Evolutionary conservation across 345 rosid genomes (phyloP).

Genomic region (Syzygium grande): DNA sequence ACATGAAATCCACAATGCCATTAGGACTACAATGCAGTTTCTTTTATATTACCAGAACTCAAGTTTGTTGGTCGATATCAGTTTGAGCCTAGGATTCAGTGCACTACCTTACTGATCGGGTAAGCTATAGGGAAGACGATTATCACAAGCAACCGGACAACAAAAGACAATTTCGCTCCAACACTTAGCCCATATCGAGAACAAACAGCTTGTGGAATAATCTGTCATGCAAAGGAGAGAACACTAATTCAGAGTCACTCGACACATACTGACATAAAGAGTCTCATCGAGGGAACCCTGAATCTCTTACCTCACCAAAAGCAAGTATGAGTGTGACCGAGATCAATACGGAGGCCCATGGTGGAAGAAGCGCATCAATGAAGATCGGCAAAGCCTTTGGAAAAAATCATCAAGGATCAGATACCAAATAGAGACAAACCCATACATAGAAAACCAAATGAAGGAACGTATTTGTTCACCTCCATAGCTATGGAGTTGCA

Average conservation of each 20-base stretch:
- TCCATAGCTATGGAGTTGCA: constrained; percentile 84
- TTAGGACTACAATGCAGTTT: not conserved
- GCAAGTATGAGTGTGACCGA: too few species aligned
- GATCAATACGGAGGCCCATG: too few species aligned
- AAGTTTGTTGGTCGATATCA: not conserved
- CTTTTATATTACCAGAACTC: not conserved
- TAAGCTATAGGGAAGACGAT: constrained; percentile 71
- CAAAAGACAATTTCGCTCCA: constrained; percentile 66
- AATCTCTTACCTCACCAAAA: not conserved
- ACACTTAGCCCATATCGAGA: constrained; percentile 81
- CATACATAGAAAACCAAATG: not conserved
- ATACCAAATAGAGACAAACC: constrained; percentile 13
- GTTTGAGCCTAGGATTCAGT: not conserved
- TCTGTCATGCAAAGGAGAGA: constrained; percentile 30
- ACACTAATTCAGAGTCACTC: not conserved
- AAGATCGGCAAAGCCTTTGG: too few species aligned
- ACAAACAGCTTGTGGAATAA: constrained; percentile 81
- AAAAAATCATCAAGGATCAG: too few species aligned
- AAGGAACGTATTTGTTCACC: constrained; percentile 23
- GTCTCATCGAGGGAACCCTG: not conserved
- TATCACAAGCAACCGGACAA: constrained; percentile 69
- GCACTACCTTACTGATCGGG: constrained; percentile 85
- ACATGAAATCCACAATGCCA: not conserved
- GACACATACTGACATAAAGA: not conserved
- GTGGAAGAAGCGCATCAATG: too few species aligned